Conservation (phyloP, 352 stramenopile genomes). For the Pilasporangium apinafurcum region DNA sequence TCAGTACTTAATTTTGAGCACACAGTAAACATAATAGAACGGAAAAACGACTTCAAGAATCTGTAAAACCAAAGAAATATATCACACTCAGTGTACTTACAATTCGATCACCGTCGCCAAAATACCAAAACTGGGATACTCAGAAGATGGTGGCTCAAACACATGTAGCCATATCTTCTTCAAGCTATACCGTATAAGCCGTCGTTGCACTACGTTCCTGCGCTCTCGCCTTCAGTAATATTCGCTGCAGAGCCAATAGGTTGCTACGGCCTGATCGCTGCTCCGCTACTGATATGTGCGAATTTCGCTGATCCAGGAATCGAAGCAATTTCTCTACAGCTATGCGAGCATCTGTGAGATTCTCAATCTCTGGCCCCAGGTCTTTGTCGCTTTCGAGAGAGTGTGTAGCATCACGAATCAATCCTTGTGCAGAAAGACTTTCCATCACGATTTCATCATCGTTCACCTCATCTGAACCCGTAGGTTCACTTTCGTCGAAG, state of each 20-base stretch:
- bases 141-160: no score
- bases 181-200: constrained; percentile 12
- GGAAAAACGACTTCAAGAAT: no score
- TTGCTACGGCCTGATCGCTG: constrained; percentile 35
- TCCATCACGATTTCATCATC: constrained; percentile 62
- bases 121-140: no score
- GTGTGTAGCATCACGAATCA: constrained; percentile 36
- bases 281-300: constrained; percentile 17
- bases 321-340: constrained; percentile 35
- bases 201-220: constrained; percentile 23
- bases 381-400: constrained; percentile 17
- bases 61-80: no score
- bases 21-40: no score
- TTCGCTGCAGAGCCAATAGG: constrained; percentile 38
- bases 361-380: constrained; percentile 18
- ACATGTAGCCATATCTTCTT: no score
- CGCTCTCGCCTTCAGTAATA: constrained; percentile 40
- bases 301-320: constrained; percentile 22
- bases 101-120: no score
- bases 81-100: no score
- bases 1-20: no score
- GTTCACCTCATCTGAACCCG: constrained; percentile 22
- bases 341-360: constrained; percentile 23
- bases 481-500: constrained; percentile 31
- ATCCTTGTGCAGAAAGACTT: constrained; percentile 41